Conservation (phyloP, 306 rosid genomes). For the Neltuma alba region DNA sequence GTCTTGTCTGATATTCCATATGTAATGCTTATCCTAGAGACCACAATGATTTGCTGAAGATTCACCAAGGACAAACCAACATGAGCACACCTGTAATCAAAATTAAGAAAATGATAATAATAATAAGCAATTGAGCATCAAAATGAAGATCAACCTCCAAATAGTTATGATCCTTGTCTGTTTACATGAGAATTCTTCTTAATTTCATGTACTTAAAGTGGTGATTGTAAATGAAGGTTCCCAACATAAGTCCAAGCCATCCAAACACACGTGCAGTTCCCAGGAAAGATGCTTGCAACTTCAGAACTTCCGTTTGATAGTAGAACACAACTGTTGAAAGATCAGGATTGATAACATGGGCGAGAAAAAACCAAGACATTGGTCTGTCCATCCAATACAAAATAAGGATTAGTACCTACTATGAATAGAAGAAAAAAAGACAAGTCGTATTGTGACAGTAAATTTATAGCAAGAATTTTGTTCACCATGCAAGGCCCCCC, state of each 20-base stretch:
- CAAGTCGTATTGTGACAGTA: not conserved
- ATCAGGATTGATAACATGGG: slow-evolving; percentile 54
- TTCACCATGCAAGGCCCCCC: not conserved
- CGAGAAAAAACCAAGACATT: slow-evolving; percentile 69
- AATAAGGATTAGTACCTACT: slow-evolving; percentile 23
- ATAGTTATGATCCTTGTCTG: not conserved
- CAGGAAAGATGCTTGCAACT: slow-evolving; percentile 61
- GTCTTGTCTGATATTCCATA: slow-evolving; percentile 50
- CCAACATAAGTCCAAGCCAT: slow-evolving; percentile 67
- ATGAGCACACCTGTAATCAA: slow-evolving; percentile 51
- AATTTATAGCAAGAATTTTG: not conserved
- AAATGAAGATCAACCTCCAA: not conserved
- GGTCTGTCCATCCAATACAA: slow-evolving; percentile 50
- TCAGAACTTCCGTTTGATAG: slow-evolving; percentile 57
- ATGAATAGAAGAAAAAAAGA: not conserved
- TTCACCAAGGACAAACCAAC: slow-evolving; percentile 50
- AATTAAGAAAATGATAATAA: not conserved
- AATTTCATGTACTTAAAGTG: slow-evolving; percentile 55
- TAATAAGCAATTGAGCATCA: not conserved
- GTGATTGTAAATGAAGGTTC: slow-evolving; percentile 51
- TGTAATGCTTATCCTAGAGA: slow-evolving; percentile 45
- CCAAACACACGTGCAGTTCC: slow-evolving; percentile 60
- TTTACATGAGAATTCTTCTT: slow-evolving; percentile 57
- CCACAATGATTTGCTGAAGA: slow-evolving; percentile 47
- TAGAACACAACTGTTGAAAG: slow-evolving; percentile 63